Evolutionary conservation across 179 eudicot genomes (phyloP), one percentile per base, ranked within the genome.

Genomic region (Camellia oleifera): DNA sequence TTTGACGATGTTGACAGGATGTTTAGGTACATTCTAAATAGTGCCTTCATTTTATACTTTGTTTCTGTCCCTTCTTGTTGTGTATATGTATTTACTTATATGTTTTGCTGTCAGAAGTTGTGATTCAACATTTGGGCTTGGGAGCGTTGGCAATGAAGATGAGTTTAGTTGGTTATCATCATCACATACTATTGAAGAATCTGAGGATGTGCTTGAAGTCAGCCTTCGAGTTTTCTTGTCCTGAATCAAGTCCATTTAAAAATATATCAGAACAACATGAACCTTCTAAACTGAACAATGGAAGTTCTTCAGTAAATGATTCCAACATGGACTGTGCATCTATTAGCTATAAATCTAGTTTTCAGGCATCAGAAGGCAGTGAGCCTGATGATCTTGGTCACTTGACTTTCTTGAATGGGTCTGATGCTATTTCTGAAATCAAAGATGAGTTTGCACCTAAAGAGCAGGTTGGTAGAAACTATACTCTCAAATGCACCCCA

Each of bases 1-100:
- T 92, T 94, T 86, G 97, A 94, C 76, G 98, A 95, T 86, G 94
- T 95, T 69, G 97, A 94, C 86, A 83, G 87, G 87, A 89, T 94
- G 91, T 91, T 92, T 79, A 92, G 98, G 98, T 94, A 91, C 74
- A 56, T 17, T 40, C 44, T 67, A 42, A 46, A 56, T 58, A 67
- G 53, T 69, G 23, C 79, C 32, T 73, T 71, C 1, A 1, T 72
- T 26, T 48, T 50, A 72, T 13, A 69, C 32, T 50, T 48, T 3
- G 23, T 1, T 26, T 2, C 68, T 17, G 9, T 15, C 54, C 32
- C 6, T 44, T 69, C 62, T 70, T 72, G 12, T 53, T 74, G 66
- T 56, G 40, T 81, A 10, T 23, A 66, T 61, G 12, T 32, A 13
- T 82, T 18, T 77, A 61, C 81, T 80, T 64, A 2, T n/a, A 13